Percentiles rank a stretch among this genome's conserved stretches.
phyloP scores from a whole-genome alignment of 176 grass and related monocot genomes.

The Carex parvula region DNA sequence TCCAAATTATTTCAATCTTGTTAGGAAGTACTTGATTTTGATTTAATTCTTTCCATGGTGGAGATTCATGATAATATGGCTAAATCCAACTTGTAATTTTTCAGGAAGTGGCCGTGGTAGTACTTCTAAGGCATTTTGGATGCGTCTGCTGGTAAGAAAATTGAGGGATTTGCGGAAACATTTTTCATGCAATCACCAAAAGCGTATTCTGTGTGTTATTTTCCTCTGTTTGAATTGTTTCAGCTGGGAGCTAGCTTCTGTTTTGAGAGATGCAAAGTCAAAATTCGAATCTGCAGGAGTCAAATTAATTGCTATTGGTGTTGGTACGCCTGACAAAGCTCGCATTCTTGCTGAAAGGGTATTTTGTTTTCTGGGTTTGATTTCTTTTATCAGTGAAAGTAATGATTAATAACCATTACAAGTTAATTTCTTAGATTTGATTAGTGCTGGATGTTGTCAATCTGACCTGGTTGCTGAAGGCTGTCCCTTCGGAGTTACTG shows the following conservation, averaged over 20 bases:
- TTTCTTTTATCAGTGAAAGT: background rate
- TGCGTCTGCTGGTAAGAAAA: conserved; percentile 79
- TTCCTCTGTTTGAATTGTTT: conserved; percentile 14
- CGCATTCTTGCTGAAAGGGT: conserved; percentile 77
- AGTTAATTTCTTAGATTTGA: background rate
- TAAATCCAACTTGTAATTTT: background rate
- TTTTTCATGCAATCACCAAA: background rate
- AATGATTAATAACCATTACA: background rate
- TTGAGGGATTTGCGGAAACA: background rate
- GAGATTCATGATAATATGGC: background rate
- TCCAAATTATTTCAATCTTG: background rate
- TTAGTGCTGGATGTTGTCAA: background rate
- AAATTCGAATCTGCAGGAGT: conserved; percentile 57
- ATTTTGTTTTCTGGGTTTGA: conserved; percentile 7
- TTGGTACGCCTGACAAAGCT: conserved; percentile 76
- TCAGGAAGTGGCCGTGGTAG: conserved; percentile 69
- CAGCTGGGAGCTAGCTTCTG: conserved; percentile 91
- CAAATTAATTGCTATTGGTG: conserved; percentile 69
- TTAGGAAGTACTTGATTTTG: background rate
- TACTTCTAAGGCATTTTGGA: conserved; percentile 77
- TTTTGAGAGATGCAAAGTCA: conserved; percentile 56
- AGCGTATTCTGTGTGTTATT: background rate
- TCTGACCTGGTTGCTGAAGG: background rate
- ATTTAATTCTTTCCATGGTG: background rate
- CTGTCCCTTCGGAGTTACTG: background rate